These are phyloP conservation scores for Monosporascus sp. DNA, from an alignment of 2,329 filamentous ascomycete species.

Conservation along the genomic window DNA sequence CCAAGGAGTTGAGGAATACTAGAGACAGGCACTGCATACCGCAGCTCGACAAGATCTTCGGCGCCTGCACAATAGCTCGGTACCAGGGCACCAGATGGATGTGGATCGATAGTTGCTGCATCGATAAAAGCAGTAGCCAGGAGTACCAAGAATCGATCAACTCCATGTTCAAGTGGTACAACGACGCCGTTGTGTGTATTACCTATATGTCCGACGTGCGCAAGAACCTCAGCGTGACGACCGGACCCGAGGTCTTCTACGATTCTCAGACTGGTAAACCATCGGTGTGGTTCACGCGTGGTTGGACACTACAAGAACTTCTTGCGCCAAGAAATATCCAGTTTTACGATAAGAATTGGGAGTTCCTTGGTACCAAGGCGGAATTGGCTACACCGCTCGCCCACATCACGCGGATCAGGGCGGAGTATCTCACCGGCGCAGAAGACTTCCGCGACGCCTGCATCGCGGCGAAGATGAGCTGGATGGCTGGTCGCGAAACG, in stretches of 20 bases:
- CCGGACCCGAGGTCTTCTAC: not conserved
- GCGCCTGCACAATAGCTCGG: constrained; percentile 8
- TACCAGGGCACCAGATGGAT: constrained; percentile 23
- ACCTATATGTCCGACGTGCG: constrained; percentile 25
- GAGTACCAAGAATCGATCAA: constrained; percentile 16
- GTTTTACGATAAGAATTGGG: constrained; percentile 21
- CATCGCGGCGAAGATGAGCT: constrained; percentile 24
- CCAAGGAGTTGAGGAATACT: not conserved
- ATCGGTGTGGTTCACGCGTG: constrained; percentile 11
- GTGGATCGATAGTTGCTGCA: constrained; percentile 33
- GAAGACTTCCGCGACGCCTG: constrained; percentile 12
- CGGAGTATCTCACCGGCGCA: not conserved
- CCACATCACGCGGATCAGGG: constrained; percentile 23
- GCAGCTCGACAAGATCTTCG: constrained; percentile 7
- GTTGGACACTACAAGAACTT: constrained; percentile 4
- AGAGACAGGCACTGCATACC: not conserved
- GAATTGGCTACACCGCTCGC: constrained; percentile 13
- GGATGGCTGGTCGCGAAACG: constrained; percentile 19
- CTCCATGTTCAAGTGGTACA: constrained; percentile 27
- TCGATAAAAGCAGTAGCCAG: constrained; percentile 24
- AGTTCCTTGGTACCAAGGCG: constrained; percentile 14
- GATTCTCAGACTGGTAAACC: constrained; percentile 4
- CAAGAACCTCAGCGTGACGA: not conserved
- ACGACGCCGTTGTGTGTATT: constrained; percentile 25
- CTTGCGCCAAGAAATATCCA: constrained; percentile 16